Percentiles rank a stretch among this genome's conserved stretches.
phyloP scores from a whole-genome alignment of 768 basidiomycete species.

The Boletus pseudopeckii region DNA sequence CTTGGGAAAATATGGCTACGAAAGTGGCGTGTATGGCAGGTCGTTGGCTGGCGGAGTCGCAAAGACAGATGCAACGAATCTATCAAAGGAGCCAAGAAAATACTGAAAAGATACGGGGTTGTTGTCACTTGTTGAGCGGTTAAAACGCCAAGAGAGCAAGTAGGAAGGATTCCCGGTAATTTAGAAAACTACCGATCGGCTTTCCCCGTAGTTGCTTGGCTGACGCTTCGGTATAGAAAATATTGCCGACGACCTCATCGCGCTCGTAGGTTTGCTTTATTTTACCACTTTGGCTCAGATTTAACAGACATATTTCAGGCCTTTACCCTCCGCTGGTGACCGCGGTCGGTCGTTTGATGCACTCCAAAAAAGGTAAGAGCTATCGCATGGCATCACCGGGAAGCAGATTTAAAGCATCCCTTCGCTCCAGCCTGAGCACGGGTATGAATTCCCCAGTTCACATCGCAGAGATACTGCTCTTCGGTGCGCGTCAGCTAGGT shows the following conservation, averaged over 20 bases:
- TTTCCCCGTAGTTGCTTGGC: not conserved
- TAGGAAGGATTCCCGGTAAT: not conserved
- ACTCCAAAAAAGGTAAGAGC: not conserved
- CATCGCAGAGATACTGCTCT: not conserved
- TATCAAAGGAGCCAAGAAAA: not conserved
- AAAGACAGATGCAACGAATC: not conserved
- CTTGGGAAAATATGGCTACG: not conserved
- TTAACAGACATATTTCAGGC: not conserved
- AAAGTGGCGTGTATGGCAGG: not conserved
- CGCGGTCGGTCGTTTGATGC: not conserved
- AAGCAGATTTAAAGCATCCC: not conserved
- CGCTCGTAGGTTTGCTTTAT: not conserved
- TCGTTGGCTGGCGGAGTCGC: not conserved
- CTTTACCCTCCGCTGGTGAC: no score
- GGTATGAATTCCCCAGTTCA: not conserved
- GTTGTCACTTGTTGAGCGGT: no score
- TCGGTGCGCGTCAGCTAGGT: not conserved
- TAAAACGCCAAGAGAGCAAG: not conserved
- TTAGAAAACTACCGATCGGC: not conserved
- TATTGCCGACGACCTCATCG: not conserved
- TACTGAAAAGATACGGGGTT: no score
- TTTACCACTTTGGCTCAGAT: not conserved
- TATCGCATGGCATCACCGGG: no score
- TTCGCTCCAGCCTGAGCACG: not conserved
- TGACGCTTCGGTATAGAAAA: not conserved